A percentile compares a stretch with the other conserved stretches of the same genome.
Evolutionary conservation across 2,329 filamentous ascomycete species (phyloP).

Genomic region (Dactylonectria estremocensis): DNA sequence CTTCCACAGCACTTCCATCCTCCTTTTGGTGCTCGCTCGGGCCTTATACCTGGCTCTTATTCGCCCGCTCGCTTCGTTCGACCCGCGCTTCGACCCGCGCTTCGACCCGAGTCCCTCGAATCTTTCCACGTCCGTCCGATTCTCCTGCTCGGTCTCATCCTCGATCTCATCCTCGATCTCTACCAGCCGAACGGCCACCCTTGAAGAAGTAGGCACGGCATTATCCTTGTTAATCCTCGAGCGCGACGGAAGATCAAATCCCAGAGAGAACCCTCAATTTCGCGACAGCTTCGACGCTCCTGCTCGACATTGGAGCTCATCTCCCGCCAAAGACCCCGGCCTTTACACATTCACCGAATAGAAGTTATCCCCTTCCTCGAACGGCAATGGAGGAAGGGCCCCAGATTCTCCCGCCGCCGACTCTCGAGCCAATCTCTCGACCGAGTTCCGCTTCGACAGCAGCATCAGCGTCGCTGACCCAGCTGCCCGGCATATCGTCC

Average conservation of each 20-base stretch:
- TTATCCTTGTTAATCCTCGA: neutral
- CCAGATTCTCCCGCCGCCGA: slow-evolving; percentile 56
- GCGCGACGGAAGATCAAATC: slow-evolving; percentile 5
- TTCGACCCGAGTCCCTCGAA: slow-evolving; percentile 14
- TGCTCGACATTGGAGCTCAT: slow-evolving; percentile 15
- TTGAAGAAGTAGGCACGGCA: slow-evolving; percentile 9
- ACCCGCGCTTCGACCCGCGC: slow-evolving; percentile 26
- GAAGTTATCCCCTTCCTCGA: slow-evolving; percentile 15
- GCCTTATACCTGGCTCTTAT: slow-evolving; percentile 18
- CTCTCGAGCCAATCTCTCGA: slow-evolving; percentile 65
- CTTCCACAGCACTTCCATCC: slow-evolving; percentile 1
- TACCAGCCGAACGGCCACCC: slow-evolving; percentile 1
- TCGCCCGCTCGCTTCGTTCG: slow-evolving; percentile 16
- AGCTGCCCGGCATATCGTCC: slow-evolving; percentile 63
- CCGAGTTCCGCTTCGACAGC: slow-evolving; percentile 66
- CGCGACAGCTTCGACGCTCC: slow-evolving; percentile 17
- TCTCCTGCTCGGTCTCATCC: slow-evolving; percentile 1
- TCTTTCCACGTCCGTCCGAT: slow-evolving; percentile 25
- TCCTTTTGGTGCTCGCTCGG: slow-evolving; percentile 2
- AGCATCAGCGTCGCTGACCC: slow-evolving; percentile 58
- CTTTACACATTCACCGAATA: slow-evolving; percentile 15
- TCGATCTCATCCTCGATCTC: neutral
- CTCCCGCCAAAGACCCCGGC: slow-evolving; percentile 15
- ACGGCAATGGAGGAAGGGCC: slow-evolving; percentile 64
- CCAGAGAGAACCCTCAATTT: neutral